phyloP scores from a whole-genome alignment of 305 asterid genomes.

The Fraxinus baroniana region DNA sequence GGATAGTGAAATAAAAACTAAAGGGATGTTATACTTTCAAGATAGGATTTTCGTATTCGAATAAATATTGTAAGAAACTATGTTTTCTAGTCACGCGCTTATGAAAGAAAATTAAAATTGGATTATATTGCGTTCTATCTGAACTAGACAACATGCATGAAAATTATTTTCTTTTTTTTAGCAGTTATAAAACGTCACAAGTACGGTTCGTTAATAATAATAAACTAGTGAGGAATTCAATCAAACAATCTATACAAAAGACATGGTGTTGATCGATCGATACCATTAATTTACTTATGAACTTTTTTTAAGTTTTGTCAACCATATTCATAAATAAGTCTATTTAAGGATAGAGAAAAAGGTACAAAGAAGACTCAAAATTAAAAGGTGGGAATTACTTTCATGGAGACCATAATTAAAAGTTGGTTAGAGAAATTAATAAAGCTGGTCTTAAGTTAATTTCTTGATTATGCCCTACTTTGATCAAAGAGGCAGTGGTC shows the following conservation, averaged over 20 bases:
- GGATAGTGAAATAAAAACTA: neutral
- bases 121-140: too few species aligned
- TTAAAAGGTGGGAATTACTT: conserved; percentile 20
- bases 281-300: neutral
- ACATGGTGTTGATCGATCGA: too few species aligned
- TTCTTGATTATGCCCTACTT: neutral
- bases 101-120: too few species aligned
- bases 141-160: too few species aligned
- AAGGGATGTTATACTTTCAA: neutral
- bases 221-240: too few species aligned
- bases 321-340: neutral
- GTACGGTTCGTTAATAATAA: too few species aligned
- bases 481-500: neutral
- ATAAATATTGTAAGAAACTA: too few species aligned
- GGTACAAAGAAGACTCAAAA: neutral
- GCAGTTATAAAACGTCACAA: too few species aligned
- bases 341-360: neutral
- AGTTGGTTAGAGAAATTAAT: neutral
- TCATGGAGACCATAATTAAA: conserved; percentile 11
- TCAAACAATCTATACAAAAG: too few species aligned
- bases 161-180: too few species aligned
- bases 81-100: too few species aligned
- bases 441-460: neutral
- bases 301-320: neutral
- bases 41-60: too few species aligned